Evolutionary conservation across 768 basidiomycete genomes (phyloP), one percentile per base, ranked within the genome.

Genomic region (Phallus indusiatus): DNA sequence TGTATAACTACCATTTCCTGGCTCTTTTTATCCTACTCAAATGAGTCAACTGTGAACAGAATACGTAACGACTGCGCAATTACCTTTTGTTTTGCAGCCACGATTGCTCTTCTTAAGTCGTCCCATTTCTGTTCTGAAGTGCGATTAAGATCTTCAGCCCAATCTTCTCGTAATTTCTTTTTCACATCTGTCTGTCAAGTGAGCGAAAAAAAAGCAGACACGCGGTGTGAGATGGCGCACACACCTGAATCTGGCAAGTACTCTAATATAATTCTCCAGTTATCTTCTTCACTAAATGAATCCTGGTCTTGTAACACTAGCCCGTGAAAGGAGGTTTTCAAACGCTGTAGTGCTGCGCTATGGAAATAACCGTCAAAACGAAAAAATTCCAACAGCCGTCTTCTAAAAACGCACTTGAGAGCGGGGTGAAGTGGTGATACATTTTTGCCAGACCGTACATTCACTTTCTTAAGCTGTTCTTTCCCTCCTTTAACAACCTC

Each of bases 241-340:
- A 20, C 33, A 53, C 57, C n/a, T 16, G 74, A 63, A 67, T 92
- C 85, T 1, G 92, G 89, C 47, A 99, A 72, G 28, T 90, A 78
- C 47, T 83, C 74, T 14, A 97, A 74, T 1, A 99, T 74, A 0
- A 78, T 75, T 66, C 90, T 83, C 75, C 82, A 92, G 24, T 89
- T 88, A 49, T 83, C 77, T 61, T 86, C 77, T 0, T 78, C 71
- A 10, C 71, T 71, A 68, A 97, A 97, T 64, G 86, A 86, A 53
- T 97, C 81, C 70, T 99, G 95, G 68, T 97, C 90, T 2, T 73
- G 67, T 12, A 98, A 71, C 47, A 94, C 81, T 33, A 96, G 73
- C 2, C 78, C 76, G 17, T 70, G 66, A 69, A 98, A 99, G 33
- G 76, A 70, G 6, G 58, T 66, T 33, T 74, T 77, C 5, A 95